Conservation (phyloP, 805 yeast species). For the Saturnispora zaruensis region DNA sequence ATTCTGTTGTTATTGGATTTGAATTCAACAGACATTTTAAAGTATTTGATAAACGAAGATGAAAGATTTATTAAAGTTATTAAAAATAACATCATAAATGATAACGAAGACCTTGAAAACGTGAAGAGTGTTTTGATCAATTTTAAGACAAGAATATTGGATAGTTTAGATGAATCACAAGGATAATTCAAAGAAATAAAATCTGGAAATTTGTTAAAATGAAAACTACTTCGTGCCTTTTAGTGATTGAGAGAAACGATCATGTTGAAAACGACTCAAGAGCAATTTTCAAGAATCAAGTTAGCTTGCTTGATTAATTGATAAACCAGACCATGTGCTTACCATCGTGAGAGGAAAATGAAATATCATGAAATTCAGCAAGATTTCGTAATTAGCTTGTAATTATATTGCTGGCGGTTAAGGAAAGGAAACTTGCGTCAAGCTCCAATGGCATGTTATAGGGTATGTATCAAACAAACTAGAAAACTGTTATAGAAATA, state of each 20-base stretch:
- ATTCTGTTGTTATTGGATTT: neutral
- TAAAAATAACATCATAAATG: neutral
- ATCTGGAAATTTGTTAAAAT: neutral
- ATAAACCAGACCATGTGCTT: no score
- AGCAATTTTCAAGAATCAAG: no score
- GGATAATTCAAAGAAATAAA: neutral
- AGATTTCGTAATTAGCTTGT: no score
- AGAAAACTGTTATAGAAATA: neutral
- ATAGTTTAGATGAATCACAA: neutral
- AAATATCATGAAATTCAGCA: no score
- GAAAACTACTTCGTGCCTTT: no score
- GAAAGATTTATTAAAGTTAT: neutral
- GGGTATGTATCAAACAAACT: slow-evolving; percentile 1
- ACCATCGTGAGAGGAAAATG: no score
- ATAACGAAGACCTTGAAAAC: neutral
- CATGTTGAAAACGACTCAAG: no score
- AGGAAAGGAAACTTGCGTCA: neutral
- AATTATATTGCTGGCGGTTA: no score
- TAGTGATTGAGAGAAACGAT: no score
- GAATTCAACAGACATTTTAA: neutral
- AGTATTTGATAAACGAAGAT: neutral
- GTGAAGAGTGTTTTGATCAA: neutral
- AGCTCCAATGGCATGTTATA: neutral
- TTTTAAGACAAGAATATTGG: neutral
- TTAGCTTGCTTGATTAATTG: no score